Percentiles rank a stretch among this genome's conserved stretches.
Conservation (phyloP, 257 asterid species). For the Solanum clarkiae region DNA sequence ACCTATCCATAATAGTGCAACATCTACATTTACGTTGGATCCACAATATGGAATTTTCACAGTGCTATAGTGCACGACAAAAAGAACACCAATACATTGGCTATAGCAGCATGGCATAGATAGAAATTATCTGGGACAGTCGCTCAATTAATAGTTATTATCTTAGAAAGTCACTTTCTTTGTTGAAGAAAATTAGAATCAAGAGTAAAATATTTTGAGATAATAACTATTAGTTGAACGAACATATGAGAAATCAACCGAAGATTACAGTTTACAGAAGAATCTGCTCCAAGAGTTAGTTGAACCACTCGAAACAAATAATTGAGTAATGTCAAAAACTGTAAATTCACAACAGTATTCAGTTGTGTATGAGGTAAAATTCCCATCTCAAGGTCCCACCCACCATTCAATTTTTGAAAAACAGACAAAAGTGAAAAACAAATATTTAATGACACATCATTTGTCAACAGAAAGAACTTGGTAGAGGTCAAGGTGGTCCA, state of each 20-base stretch:
- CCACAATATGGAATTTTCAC: neutral
- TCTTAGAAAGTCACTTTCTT: neutral
- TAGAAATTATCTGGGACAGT: neutral
- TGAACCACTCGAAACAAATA: neutral
- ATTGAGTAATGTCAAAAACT: neutral
- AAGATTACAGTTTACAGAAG: neutral
- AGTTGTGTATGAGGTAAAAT: neutral
- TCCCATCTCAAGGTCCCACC: neutral
- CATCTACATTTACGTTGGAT: neutral
- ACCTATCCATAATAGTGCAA: conserved; percentile 24
- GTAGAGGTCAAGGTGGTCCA: neutral
- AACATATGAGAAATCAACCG: neutral
- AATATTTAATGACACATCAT: neutral
- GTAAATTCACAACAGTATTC: neutral
- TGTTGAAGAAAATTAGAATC: neutral
- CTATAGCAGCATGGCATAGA: neutral
- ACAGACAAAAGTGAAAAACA: neutral
- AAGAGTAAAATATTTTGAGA: neutral
- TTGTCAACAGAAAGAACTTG: neutral
- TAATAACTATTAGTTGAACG: neutral
- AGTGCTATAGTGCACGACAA: neutral
- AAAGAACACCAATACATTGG: neutral
- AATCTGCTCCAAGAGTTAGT: neutral
- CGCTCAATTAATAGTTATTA: neutral
- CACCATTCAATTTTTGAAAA: neutral